Conservation (phyloP, 345 rosid species). For the Acer campestre region DNA sequence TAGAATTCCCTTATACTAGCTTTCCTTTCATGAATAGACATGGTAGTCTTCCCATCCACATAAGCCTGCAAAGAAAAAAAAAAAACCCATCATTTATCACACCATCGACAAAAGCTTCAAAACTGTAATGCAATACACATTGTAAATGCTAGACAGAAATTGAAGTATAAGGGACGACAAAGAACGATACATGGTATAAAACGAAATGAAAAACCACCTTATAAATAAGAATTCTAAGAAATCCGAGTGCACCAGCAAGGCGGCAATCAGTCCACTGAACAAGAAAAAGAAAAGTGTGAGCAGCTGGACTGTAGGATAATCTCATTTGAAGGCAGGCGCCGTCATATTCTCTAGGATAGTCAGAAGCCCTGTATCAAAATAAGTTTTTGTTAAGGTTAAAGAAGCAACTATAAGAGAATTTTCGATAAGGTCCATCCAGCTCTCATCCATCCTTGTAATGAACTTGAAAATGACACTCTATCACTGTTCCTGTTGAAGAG, state of each 20-base stretch:
- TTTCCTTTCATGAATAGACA: slow-evolving; percentile 82
- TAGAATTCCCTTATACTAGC: slow-evolving; percentile 87
- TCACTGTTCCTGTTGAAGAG: neutral
- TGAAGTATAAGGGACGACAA: no score
- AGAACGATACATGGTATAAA: neutral
- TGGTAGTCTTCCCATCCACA: slow-evolving; percentile 88
- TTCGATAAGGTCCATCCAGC: neutral
- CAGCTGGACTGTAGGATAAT: slow-evolving; percentile 88
- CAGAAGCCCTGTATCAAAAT: slow-evolving; percentile 72
- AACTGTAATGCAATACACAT: neutral
- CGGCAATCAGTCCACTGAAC: slow-evolving; percentile 95
- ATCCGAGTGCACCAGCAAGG: slow-evolving; percentile 86
- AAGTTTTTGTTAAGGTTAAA: neutral
- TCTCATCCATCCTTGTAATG: neutral
- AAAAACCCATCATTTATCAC: slow-evolving; percentile 7
- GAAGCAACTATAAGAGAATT: neutral
- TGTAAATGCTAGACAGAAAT: neutral
- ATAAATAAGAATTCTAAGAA: slow-evolving; percentile 84
- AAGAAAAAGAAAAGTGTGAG: slow-evolving; percentile 83
- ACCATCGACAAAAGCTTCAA: slow-evolving; percentile 6
- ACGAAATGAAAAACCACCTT: slow-evolving; percentile 45
- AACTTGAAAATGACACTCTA: neutral
- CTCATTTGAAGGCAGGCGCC: slow-evolving; percentile 97
- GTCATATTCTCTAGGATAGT: slow-evolving; percentile 76
- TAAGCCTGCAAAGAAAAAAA: slow-evolving; percentile 53